Evolutionary conservation across 2,329 filamentous ascomycete species (phyloP), one percentile per base, ranked within the genome.

Genomic region (Chalaropsis thielavioides): DNA sequence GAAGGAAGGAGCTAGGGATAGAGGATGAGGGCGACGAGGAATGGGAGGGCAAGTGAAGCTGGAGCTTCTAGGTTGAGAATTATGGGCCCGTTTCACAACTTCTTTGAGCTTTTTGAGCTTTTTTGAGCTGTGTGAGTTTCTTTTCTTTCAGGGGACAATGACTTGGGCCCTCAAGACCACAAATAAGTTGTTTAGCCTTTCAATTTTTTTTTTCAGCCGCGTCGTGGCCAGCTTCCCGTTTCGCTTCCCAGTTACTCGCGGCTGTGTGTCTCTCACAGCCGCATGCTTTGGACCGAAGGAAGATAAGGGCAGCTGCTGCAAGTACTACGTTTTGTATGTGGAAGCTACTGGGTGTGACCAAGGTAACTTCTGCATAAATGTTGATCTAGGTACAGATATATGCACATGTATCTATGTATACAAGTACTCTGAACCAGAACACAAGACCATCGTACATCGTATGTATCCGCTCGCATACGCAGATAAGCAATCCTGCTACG

Each of bases 1-100:
- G 54, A 58, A 58, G 54, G 54, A 58, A 58, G 54, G 54, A 58
- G 54, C 54, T 58, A 58, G 54, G 54, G 54, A 58, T 58, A 58
- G 54, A 38, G 54, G 54, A 58, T 31, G 27, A 58, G 24, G 27
- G 27, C 54, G 31, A 58, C 15, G n/a, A 35, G 51, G 54, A 58
- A 58, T 58, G 54, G 27, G 54, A 58, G 31, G 54, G 54, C 54
- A 58, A 58, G 54, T 19, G n/a, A 4, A 58, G 54, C 54, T 58
- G 54, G 4, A 58, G 54, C 54, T 58, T 58, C 54, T n/a, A 58
- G 31, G 54, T n/a, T 35, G 54, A 31, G 27, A 58, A 35, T 58
- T 58, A 35, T 58, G 54, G 54, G 54, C 15, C 31, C 24, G 54
- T 58, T 58, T 58, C 54, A 58, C 54, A 58, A 58, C 54, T 58